Conservation (phyloP, 1,139 yeast species). For the Scheffersomyces cryptocercus region DNA sequence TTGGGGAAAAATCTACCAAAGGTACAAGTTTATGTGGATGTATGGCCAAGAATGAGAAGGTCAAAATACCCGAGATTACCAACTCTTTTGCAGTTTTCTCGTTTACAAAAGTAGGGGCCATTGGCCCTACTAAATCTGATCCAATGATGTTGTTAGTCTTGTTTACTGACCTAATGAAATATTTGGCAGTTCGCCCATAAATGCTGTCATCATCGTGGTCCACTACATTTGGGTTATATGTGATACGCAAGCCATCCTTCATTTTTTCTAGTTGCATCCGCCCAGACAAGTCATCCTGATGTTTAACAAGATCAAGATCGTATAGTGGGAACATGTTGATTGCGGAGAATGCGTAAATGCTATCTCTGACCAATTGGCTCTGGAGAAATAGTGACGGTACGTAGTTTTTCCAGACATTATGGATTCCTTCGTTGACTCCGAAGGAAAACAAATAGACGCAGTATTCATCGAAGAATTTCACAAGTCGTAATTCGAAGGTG, state of each 20-base stretch:
- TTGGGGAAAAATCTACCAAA: slow-evolving; percentile 22
- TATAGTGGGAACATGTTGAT: slow-evolving; percentile 19
- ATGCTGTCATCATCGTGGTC: slow-evolving; percentile 6
- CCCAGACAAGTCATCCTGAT: slow-evolving; percentile 1
- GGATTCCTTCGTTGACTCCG: slow-evolving; percentile 22
- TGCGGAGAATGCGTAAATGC: slow-evolving; percentile 25
- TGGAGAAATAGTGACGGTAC: slow-evolving; percentile 26
- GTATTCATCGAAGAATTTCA: slow-evolving; percentile 28
- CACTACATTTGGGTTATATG: slow-evolving; percentile 1
- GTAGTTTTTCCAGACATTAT: slow-evolving; percentile 26
- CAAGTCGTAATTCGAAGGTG: slow-evolving; percentile 30
- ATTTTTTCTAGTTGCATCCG: background rate
- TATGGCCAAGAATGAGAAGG: slow-evolving; percentile 29
- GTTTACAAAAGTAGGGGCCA: slow-evolving; percentile 6
- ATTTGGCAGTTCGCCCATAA: slow-evolving; percentile 19
- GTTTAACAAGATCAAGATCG: slow-evolving; percentile 10
- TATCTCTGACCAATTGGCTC: slow-evolving; percentile 23
- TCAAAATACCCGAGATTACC: slow-evolving; percentile 21
- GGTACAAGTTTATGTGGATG: slow-evolving; percentile 35
- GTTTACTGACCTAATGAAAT: slow-evolving; percentile 20
- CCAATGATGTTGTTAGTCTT: slow-evolving; percentile 4
- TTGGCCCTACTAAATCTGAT: background rate
- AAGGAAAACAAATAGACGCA: slow-evolving; percentile 27
- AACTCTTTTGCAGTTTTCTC: slow-evolving; percentile 20
- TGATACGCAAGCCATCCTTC: background rate